Conservation (phyloP, 2,329 filamentous ascomycete species). For the Cladorrhinum sp. region DNA sequence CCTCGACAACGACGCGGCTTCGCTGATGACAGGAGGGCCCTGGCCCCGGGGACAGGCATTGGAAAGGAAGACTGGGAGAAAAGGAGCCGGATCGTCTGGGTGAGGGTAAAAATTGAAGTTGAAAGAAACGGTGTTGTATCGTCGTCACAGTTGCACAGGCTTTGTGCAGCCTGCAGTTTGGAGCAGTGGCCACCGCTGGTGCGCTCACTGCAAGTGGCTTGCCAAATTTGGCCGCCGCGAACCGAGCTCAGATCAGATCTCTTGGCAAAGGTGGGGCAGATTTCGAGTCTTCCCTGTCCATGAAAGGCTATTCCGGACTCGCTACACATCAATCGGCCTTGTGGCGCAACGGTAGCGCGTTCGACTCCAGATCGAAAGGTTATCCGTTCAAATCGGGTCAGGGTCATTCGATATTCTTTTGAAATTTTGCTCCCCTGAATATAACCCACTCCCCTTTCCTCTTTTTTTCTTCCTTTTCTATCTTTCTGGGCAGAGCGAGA, state of each 20-base stretch:
- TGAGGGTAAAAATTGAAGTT: background rate
- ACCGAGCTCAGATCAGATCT: background rate
- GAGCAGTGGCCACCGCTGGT: background rate
- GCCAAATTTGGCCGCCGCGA: background rate
- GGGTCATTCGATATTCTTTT: background rate
- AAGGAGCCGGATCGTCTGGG: too few relatives aligned
- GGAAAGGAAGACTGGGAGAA: conserved; percentile 3
- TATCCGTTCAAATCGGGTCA: conserved; percentile 13
- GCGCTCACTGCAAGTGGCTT: background rate
- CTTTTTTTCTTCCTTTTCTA: too few relatives aligned
- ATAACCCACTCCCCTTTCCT: too few relatives aligned
- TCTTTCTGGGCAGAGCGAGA: too few relatives aligned
- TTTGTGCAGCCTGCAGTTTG: background rate
- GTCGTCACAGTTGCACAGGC: background rate
- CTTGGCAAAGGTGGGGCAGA: background rate
- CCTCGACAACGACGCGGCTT: conserved; percentile 2
- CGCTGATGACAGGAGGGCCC: conserved; percentile 28
- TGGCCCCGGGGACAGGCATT: conserved; percentile 28
- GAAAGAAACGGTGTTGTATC: background rate
- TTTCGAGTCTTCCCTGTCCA: background rate
- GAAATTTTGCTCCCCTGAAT: background rate
- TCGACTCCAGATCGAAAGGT: conserved; percentile 15
- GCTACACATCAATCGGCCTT: background rate
- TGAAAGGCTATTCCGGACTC: background rate
- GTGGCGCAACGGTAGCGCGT: conserved; percentile 16